These are phyloP conservation scores for Pulveroboletus frians DNA, from an alignment of 768 basidiomycete genomes.

Conservation along the genomic window DNA sequence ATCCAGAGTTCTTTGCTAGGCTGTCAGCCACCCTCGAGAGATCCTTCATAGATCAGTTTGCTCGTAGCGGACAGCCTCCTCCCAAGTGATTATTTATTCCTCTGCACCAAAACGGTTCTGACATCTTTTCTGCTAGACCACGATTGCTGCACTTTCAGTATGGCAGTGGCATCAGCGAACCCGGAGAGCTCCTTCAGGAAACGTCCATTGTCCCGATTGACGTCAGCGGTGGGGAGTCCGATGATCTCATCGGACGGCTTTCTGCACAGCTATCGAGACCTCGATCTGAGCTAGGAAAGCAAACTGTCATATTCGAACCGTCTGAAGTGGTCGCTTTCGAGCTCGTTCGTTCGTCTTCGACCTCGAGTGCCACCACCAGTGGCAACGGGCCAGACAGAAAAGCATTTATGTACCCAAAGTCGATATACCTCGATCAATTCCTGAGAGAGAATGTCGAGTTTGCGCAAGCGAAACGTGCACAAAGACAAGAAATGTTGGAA, in stretches of 20 bases:
- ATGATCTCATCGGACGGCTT: conserved; percentile 54
- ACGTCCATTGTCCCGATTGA: conserved; percentile 52
- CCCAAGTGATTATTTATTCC: conserved; percentile 25
- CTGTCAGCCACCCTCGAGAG: conserved; percentile 43
- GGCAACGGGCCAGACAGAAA: conserved; percentile 25
- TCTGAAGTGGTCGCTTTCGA: conserved; percentile 64
- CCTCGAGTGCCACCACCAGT: conserved; percentile 5
- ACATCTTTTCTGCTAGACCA: conserved; percentile 15
- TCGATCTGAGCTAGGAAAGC: conserved; percentile 29
- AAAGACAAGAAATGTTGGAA: conserved; percentile 37
- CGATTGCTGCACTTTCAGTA: conserved; percentile 56
- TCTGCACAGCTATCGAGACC: conserved; percentile 32
- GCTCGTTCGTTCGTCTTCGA: conserved; percentile 29
- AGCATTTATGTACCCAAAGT: conserved; percentile 55
- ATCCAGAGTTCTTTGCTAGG: conserved; percentile 46
- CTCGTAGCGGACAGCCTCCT: conserved; percentile 28
- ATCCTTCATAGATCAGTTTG: conserved; percentile 36
- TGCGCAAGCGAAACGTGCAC: conserved; percentile 32
- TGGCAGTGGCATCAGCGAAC: conserved; percentile 38
- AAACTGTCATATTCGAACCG: conserved; percentile 57
- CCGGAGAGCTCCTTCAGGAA: conserved; percentile 27
- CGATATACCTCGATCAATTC: conserved; percentile 71
- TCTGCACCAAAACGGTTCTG: conserved; percentile 1
- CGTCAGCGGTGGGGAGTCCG: conserved; percentile 38
- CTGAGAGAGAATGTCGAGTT: conserved; percentile 50